Evolutionary conservation across 768 basidiomycete genomes (phyloP), one percentile per base, ranked within the genome.

Genomic region (Tricholoma hemisulphureum): DNA sequence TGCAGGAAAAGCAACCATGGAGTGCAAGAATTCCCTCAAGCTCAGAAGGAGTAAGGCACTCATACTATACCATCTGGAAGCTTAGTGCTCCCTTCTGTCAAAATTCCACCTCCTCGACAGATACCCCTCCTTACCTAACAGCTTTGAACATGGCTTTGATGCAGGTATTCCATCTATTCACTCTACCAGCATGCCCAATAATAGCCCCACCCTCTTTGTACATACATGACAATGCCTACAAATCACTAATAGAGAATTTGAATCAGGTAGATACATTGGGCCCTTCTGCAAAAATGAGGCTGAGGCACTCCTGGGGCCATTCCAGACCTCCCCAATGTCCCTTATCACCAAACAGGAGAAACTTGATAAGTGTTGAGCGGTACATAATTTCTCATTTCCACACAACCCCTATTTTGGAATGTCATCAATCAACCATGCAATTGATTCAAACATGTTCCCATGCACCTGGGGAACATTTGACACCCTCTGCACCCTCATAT

Each of bases 1-100:
- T 31, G 29, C 10, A 10, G 29, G 10, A 31, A 31, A 10, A 31
- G 10, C 29, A 10, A 31, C 10, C 29, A 31, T 10, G 29, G 29
- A 31, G 29, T 10, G 5, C 29, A 31, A 31, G 29, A 31, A 6
- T 31, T 5, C 29, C 29, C 29, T 31, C 14, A 18, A 39, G 18
- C n/a, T 8, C 34, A 35, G 34, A 35, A 35, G 13, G 34, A 35
- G 14, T 35, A 31, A 10, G 10, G 29, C 29, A 10, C 29, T 31
- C 29, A 31, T 10, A 31, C 29, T 10, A 6, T 75, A 77, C 56
- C 53, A 61, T 0, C 55, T 65, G 0, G 59, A 64, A 0, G 64
- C 46, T 0, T 81, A 79, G 79, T 48, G 67, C 1, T 1, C 3
- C 0, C 53, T 61, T 0, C 67, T 78, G 0, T 6, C n/a, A 1